Conservation (phyloP, 2,329 filamentous ascomycete species). For the Apiospora pterosperma region DNA sequence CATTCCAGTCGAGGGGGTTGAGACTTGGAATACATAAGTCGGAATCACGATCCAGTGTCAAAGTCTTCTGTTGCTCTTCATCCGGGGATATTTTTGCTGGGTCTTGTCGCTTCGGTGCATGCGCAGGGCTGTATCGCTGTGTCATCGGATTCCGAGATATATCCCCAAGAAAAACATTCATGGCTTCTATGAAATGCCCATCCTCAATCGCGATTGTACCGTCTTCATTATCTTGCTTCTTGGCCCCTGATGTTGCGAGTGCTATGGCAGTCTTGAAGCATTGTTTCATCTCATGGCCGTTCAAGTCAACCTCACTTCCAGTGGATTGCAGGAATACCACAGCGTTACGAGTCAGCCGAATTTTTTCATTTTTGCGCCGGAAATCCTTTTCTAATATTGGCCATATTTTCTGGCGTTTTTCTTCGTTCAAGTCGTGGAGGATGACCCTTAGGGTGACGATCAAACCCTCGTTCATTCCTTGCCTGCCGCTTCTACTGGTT, state of each 20-base stretch:
- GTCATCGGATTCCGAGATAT: too few species aligned
- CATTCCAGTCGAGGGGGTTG: neutral
- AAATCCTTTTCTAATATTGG: neutral
- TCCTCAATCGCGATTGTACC: neutral
- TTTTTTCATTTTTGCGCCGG: neutral
- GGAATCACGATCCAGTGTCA: neutral
- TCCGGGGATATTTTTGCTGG: neutral
- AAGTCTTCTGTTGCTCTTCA: neutral
- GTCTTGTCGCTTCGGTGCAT: neutral
- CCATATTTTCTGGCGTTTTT: neutral
- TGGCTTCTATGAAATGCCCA: neutral
- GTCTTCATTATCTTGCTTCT: neutral
- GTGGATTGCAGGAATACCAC: neutral
- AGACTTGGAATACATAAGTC: neutral
- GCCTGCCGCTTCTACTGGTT: too few species aligned
- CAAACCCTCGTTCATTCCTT: too few species aligned
- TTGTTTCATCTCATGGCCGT: neutral
- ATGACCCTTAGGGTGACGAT: too few species aligned
- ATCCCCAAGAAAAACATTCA: too few species aligned
- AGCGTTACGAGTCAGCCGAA: neutral
- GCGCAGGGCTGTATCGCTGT: too few species aligned
- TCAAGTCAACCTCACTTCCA: neutral
- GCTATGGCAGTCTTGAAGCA: neutral
- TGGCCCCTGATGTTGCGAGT: neutral
- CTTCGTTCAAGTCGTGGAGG: neutral